These are phyloP conservation scores for Phragmites australis DNA, from an alignment of 176 grass and related monocot genomes.

Conservation along the genomic window DNA sequence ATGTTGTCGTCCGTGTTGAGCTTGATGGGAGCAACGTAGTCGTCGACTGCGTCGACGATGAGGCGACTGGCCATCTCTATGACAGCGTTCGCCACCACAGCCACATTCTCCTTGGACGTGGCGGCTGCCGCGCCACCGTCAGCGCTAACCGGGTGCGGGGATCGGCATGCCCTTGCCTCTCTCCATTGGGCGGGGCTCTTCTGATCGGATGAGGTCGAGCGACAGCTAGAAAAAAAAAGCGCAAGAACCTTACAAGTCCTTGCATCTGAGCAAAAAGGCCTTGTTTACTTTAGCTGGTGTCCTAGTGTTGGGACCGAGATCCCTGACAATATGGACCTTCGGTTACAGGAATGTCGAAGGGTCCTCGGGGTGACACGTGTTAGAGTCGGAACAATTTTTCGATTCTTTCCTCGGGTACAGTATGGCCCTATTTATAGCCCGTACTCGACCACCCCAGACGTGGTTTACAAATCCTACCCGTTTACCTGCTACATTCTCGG, in stretches of 20 bases:
- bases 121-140: neutral
- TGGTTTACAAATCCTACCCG: too few relatives aligned
- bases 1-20: constrained; percentile 44
- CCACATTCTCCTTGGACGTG: constrained; percentile 24
- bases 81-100: constrained; percentile 14
- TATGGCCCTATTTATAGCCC: too few relatives aligned
- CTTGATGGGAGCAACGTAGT: constrained; percentile 37
- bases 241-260: neutral
- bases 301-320: too few relatives aligned
- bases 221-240: neutral
- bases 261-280: neutral
- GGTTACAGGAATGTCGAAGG: too few relatives aligned
- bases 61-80: constrained; percentile 45
- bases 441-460: too few relatives aligned
- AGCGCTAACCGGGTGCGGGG: neutral
- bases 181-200: constrained; percentile 24
- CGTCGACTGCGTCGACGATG: constrained; percentile 44
- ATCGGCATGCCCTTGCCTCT: constrained; percentile 28
- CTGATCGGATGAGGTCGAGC: constrained; percentile 11
- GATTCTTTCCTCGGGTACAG: too few relatives aligned
- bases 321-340: too few relatives aligned
- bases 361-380: too few relatives aligned
- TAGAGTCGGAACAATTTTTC: too few relatives aligned
- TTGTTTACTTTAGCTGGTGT: too few relatives aligned
- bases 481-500: too few relatives aligned